These are phyloP conservation scores for Aplosporella prunicola DNA, from an alignment of 2,329 filamentous ascomycete genomes.

Conservation along the genomic window DNA sequence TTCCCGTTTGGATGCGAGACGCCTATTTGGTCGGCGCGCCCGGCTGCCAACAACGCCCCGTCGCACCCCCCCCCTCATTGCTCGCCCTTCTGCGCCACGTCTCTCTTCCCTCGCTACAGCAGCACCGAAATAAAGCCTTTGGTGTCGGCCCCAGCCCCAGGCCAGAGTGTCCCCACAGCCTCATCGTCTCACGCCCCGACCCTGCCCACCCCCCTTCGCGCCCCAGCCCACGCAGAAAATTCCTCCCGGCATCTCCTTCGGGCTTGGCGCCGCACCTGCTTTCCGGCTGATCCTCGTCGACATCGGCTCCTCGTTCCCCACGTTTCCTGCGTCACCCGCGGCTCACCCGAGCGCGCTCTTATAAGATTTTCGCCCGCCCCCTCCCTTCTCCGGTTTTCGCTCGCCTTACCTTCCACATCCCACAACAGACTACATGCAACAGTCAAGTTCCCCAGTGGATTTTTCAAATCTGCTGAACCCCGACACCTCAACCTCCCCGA, in stretches of 20 bases:
- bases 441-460: conserved; percentile 24
- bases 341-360: conserved; percentile 14
- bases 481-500: conserved; percentile 14
- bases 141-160: conserved; percentile 6
- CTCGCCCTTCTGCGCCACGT: too few species aligned
- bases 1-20: too few species aligned
- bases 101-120: too few species aligned
- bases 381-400: conserved; percentile 25
- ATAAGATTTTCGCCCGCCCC: conserved; percentile 25
- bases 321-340: conserved; percentile 18
- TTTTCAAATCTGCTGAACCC: conserved; percentile 31
- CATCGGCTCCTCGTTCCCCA: conserved; percentile 15
- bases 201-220: conserved; percentile 1
- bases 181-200: conserved; percentile 5
- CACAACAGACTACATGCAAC: conserved; percentile 26
- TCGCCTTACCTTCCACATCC: conserved; percentile 14
- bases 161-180: conserved; percentile 5
- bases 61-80: too few species aligned
- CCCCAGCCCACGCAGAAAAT: conserved; percentile 9
- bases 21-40: too few species aligned
- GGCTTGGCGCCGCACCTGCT: conserved; percentile 10
- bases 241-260: conserved; percentile 10
- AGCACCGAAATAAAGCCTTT: conserved; percentile 10
- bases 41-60: too few species aligned
- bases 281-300: conserved; percentile 12